Conservation (phyloP, 179 eudicot genomes). For the Corrigiola litoralis region DNA sequence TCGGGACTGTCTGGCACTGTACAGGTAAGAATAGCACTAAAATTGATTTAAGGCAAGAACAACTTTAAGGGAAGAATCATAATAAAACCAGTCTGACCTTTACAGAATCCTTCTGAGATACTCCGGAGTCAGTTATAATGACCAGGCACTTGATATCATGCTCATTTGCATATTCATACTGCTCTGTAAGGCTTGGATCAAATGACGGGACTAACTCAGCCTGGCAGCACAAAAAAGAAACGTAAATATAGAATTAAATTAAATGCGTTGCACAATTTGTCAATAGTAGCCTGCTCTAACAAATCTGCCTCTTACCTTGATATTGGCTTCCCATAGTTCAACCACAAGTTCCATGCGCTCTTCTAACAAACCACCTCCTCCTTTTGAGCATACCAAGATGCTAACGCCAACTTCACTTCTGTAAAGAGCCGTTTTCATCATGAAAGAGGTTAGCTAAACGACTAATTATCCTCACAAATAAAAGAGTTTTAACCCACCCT, state of each 20-base stretch:
- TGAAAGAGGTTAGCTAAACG: neutral
- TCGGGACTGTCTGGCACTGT: no score
- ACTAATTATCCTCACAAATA: neutral
- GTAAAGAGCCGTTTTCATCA: conserved; percentile 12
- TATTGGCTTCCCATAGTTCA: conserved; percentile 81
- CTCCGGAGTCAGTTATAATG: conserved; percentile 68
- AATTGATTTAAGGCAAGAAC: neutral
- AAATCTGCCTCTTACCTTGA: conserved; percentile 45
- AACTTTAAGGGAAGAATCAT: neutral
- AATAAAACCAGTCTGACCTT: conserved; percentile 43
- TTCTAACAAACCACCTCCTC: conserved; percentile 83
- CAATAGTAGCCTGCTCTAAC: neutral
- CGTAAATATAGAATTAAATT: neutral
- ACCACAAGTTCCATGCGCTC: conserved; percentile 93
- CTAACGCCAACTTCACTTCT: conserved; percentile 48
- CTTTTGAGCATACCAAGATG: conserved; percentile 87
- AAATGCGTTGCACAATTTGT: neutral
- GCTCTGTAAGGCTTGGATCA: conserved; percentile 96
- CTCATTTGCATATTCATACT: conserved; percentile 95
- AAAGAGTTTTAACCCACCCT: neutral
- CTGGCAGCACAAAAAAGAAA: conserved; percentile 29
- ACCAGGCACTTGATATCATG: conserved; percentile 89
- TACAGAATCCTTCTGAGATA: conserved; percentile 67
- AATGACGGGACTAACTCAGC: conserved; percentile 73
- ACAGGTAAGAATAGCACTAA: neutral